Evolutionary conservation across 1,139 yeast genomes (phyloP), one percentile per base, ranked within the genome.

Genomic region (Saccharomycopsis crataegensis): DNA sequence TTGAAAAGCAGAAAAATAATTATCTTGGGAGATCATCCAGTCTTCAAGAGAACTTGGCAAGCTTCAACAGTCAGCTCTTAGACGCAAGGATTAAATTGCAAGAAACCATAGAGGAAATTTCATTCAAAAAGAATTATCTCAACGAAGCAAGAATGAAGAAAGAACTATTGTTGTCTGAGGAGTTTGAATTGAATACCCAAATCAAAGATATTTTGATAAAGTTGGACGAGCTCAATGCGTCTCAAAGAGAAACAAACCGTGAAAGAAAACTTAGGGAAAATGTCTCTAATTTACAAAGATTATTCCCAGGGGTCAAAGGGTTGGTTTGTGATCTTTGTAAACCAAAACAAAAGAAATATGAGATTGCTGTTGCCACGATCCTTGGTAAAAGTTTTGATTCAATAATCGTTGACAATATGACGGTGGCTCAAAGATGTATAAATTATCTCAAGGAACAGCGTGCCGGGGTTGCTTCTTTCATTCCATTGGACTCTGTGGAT

Each of bases 401-500:
- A 0, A 78, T 93, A 9, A 78, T 93, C 37, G 99, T 93, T 4
- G 96, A 89, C 61, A 79, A 80, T 31, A 70, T 85, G 2, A 68
- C 82, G 11, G 79, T 85, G 17, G 99, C 97, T 1, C 81, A 84
- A 56, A 84, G 82, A 59, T 91, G 99, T 69, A 85, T 93, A 62
- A 80, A 82, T 16, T 84, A 85, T 55, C 72, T 93, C 66, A 88
- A 90, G 62, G 95, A 88, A 60, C 93, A 94, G 65, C 77, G 96
- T 59, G 73, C 86, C 11, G 97, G 98, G 49, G 77, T 80, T 12
- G 91, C 93, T 1, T 82, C 96, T 0, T 91, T 93, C 62, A 86
- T 93, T 58, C 99, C 99, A 0, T 71, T 93, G 53, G 96, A 90
- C 63, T 77, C 91, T 0, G 81, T 93, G 42, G 84, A 80, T n/a